phyloP scores from a whole-genome alignment of 495 filamentous ascomycete genomes.

The Staphylotrichum tortipilum region DNA sequence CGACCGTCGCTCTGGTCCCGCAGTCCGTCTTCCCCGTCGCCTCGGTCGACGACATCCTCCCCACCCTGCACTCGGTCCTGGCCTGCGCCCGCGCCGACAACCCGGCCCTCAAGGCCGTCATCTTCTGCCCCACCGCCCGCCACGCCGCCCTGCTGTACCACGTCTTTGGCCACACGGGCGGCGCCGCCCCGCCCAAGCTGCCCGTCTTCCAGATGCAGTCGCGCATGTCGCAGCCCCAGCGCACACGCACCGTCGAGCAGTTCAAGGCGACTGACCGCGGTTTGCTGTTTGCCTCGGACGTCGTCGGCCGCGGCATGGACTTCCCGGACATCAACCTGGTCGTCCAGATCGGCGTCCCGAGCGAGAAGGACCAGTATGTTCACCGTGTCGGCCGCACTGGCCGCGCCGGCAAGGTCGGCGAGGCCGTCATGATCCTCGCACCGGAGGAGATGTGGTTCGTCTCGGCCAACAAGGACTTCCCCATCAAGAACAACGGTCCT shows the following conservation, averaged over 20 bases:
- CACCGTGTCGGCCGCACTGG: constrained; percentile 92
- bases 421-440: constrained; percentile 75
- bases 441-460: constrained; percentile 70
- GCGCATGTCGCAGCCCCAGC: constrained; percentile 58
- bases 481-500: constrained; percentile 17
- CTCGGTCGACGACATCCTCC: constrained; percentile 80
- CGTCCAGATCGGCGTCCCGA: constrained; percentile 83
- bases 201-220: constrained; percentile 69
- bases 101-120: constrained; percentile 63
- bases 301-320: constrained; percentile 83
- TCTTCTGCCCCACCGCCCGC: constrained; percentile 97
- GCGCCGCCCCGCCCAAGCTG: constrained; percentile 76
- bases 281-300: constrained; percentile 80
- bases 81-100: constrained; percentile 89
- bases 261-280: constrained; percentile 81
- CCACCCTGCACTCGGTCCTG: constrained; percentile 71
- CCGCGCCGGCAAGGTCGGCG: constrained; percentile 66
- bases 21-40: constrained; percentile 64
- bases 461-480: constrained; percentile 18
- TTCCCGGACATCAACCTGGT: constrained; percentile 67
- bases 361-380: constrained; percentile 68
- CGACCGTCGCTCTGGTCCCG: constrained; percentile 70
- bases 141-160: constrained; percentile 85
- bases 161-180: constrained; percentile 59
- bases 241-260: constrained; percentile 66